phyloP scores from a whole-genome alignment of 495 filamentous ascomycete genomes.

The Penicillium herquei region DNA sequence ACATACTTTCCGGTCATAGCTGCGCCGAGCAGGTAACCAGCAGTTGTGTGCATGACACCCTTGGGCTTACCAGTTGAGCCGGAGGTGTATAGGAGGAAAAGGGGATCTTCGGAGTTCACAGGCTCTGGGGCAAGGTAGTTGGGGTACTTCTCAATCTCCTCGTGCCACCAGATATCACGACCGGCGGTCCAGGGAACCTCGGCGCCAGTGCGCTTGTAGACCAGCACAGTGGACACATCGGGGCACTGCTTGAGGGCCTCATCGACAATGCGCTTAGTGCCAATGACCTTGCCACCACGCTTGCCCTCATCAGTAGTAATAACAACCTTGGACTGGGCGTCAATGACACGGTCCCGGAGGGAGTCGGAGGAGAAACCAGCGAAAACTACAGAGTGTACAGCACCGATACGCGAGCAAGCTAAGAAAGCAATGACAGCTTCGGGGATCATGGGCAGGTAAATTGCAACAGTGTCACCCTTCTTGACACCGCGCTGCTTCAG shows the following conservation, averaged over 20 bases:
- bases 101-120: conserved; percentile 89
- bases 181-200: conserved; percentile 88
- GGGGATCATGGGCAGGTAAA: conserved; percentile 99
- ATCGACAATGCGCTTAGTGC: conserved; percentile 98
- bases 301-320: conserved; percentile 98
- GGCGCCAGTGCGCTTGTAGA: conserved; percentile 93
- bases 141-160: conserved; percentile 95
- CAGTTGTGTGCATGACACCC: conserved; percentile 98
- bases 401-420: conserved; percentile 88
- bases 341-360: conserved; percentile 90
- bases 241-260: conserved; percentile 97
- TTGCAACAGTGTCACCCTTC: conserved; percentile 95
- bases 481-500: conserved; percentile 92
- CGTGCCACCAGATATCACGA: conserved; percentile 96
- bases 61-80: conserved; percentile 98
- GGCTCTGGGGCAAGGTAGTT: conserved; percentile 82
- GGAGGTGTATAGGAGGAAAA: conserved; percentile 97
- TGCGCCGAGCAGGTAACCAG: conserved; percentile 87
- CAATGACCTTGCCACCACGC: conserved; percentile 95
- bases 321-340: conserved; percentile 85
- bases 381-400: conserved; percentile 97
- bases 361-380: conserved; percentile 98
- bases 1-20: conserved; percentile 96
- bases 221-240: conserved; percentile 78
- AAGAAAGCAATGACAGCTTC: conserved; percentile 91